Base-by-base conservation (phyloP, 768 basidiomycete genomes). In the Agrocybe pediades region DNA sequence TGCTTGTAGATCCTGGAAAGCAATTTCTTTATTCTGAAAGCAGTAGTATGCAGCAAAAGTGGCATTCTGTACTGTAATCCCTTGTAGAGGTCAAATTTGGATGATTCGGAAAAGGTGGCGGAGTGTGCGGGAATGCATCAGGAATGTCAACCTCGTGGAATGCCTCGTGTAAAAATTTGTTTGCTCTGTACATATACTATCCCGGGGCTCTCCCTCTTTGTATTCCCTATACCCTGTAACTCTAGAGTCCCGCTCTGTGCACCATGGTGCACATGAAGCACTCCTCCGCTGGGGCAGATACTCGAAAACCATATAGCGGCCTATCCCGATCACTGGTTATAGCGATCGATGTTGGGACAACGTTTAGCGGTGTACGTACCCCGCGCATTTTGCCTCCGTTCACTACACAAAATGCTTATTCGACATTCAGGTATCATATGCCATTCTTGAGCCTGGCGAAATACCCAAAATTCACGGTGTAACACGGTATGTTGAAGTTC, bases 271-370 rank as follows among this genome's bases (percentile, higher is more conserved):
- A 64, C 64, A 80, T 82, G 78, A 82, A 83, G 68, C 72, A 79
- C 40, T 68, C 77, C n/a, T 72, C 33, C 13, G 33, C 33, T 36
- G 33, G 33, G 33, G 33, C 78, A 13, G 84, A 85, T 65, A 83
- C 82, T 62, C 81, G 90, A 51, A 90, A 88, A 69, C 90, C 89
- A 20, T 90, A 89, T 67, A 76, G 70, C 6, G 90, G 90, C 42
- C 62, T 76, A 11, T 71, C 73, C 16, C 79, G 88, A 60, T 81
- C 86, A 53, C 80, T 92, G 49, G 88, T 87, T 57, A 78, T 92
- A 61, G 89, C 90, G 5, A 82, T 92, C 68, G 90, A 92, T 62
- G 81, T 92, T 58, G 90, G 90, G 21, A 92, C 89, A 0, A 92
- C 90, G 0, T 91, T 91, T 63, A 88, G 86, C 62, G 90, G 90